A percentile compares a stretch with the other conserved stretches of the same genome.
phyloP scores from a whole-genome alignment of 2,329 filamentous ascomycete species.

The Lasiodiplodia sp. region DNA sequence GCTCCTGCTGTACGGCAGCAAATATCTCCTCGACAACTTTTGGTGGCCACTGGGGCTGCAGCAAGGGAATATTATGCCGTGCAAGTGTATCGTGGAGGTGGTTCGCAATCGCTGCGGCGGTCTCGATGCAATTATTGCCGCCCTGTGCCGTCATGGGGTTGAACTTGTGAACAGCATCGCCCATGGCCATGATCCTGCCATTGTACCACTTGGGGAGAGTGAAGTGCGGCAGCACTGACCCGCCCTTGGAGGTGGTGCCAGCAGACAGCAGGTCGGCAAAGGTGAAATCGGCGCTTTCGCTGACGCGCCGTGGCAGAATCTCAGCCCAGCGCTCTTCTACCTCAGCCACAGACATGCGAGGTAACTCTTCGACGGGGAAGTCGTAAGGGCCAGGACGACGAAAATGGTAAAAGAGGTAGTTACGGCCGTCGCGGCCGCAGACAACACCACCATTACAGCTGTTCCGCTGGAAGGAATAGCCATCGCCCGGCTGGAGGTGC shows the following conservation, averaged over 20 bases:
- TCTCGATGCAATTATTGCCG: background rate
- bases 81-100: background rate
- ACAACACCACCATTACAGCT: background rate
- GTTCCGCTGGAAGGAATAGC: background rate
- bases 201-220: conserved; percentile 50
- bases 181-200: conserved; percentile 49
- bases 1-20: background rate
- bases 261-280: conserved; percentile 47
- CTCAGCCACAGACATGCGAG: conserved; percentile 44
- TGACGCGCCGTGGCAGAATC: conserved; percentile 33
- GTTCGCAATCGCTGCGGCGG: conserved; percentile 28
- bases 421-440: background rate
- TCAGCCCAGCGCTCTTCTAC: conserved; percentile 37
- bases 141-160: background rate
- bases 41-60: background rate
- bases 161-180: conserved; percentile 49
- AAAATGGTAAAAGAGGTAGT: background rate
- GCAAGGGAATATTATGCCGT: background rate
- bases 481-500: background rate
- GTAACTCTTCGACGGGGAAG: conserved; percentile 30
- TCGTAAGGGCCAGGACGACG: background rate
- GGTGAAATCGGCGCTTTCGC: conserved; percentile 36
- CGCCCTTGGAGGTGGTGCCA: background rate
- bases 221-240: conserved; percentile 46
- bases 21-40: background rate